A percentile compares a stretch with the other conserved stretches of the same genome.
phyloP scores from a whole-genome alignment of 331 rosid genomes.

The Ulmus americana region DNA sequence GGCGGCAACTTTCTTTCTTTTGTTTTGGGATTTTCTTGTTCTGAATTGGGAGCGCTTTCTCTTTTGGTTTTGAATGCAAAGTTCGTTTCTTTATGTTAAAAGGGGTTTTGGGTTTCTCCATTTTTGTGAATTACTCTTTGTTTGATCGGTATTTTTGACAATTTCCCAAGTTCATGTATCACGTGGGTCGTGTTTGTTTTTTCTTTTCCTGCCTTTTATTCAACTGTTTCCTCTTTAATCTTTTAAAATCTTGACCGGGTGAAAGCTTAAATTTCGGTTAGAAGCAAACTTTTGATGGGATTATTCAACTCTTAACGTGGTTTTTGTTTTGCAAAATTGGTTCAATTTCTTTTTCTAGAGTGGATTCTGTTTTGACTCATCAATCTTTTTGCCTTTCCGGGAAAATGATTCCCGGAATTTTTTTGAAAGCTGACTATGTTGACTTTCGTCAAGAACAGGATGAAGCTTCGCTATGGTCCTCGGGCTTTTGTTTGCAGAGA shows the following conservation, averaged over 20 bases:
- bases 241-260: neutral
- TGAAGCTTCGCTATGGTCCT: conserved; percentile 15
- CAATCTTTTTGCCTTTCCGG: neutral
- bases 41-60: conserved; percentile 3
- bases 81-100: conserved; percentile 11
- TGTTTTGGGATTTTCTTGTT: neutral
- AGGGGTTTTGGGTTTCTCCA: neutral
- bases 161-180: conserved; percentile 26
- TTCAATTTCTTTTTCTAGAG: neutral
- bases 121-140: conserved; percentile 1
- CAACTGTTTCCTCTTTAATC: conserved; percentile 9
- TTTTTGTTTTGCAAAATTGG: neutral
- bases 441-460: conserved; percentile 14
- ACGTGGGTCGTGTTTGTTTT: conserved; percentile 20
- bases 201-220: neutral
- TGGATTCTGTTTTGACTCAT: neutral
- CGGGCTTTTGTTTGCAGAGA: neutral
- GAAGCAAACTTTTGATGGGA: neutral
- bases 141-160: conserved; percentile 7
- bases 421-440: conserved; percentile 33
- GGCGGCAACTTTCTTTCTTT: neutral
- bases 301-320: neutral
- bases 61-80: conserved; percentile 4
- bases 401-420: conserved; percentile 1
- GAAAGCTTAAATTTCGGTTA: neutral